These are phyloP conservation scores for Fusarium subtropicale DNA, from an alignment of 2,329 filamentous ascomycete species.

Conservation along the genomic window DNA sequence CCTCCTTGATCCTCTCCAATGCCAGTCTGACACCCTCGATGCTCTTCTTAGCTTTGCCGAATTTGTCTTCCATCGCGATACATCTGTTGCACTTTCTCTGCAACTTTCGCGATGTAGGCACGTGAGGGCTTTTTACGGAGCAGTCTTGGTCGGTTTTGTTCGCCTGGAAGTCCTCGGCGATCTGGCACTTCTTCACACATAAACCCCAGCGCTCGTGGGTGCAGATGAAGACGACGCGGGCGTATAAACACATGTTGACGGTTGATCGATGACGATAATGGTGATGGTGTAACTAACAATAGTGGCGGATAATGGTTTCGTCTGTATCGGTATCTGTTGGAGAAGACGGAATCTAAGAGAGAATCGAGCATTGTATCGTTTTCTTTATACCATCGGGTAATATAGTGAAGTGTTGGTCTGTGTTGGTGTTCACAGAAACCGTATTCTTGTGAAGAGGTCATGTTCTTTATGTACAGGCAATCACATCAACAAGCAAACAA, in stretches of 20 bases:
- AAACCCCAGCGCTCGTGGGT: constrained; percentile 46
- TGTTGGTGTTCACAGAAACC: constrained; percentile 3
- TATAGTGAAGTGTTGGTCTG: background rate
- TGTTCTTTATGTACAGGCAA: constrained; percentile 20
- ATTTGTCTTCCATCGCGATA: constrained; percentile 31
- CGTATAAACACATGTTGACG: constrained; percentile 48
- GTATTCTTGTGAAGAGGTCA: background rate
- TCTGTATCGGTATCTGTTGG: background rate
- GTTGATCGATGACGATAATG: background rate
- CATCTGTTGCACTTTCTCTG: constrained; percentile 44
- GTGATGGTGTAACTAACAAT: background rate
- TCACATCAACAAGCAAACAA: background rate
- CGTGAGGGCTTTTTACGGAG: constrained; percentile 36
- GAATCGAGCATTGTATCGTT: constrained; percentile 2
- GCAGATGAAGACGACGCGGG: constrained; percentile 45
- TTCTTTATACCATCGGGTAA: constrained; percentile 12
- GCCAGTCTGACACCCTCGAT: constrained; percentile 17
- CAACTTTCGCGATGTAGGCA: constrained; percentile 38
- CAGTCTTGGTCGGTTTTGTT: constrained; percentile 34
- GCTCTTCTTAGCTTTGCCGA: constrained; percentile 24
- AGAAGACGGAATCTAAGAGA: background rate
- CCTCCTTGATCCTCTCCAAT: background rate
- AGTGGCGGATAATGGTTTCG: background rate
- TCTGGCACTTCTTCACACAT: constrained; percentile 40
- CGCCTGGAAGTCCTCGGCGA: constrained; percentile 26